Evolutionary conservation across 495 filamentous ascomycete genomes (phyloP).

Genomic region (Lichenothelia convexa): DNA sequence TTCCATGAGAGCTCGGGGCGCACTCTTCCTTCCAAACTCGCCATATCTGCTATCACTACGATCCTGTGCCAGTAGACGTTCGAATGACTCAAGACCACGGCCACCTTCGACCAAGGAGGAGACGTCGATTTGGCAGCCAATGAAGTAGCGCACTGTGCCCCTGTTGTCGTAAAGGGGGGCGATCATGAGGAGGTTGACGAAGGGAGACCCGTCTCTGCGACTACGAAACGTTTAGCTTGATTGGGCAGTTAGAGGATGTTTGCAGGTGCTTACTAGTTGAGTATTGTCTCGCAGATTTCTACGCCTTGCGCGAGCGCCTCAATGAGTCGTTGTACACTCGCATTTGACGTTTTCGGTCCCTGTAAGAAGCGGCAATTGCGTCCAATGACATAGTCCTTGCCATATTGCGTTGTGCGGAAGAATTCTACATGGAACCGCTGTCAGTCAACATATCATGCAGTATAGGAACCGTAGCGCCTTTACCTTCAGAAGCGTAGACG

Average conservation of each 20-base stretch:
- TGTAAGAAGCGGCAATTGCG: slow-evolving; percentile 47
- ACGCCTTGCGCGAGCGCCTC: slow-evolving; percentile 36
- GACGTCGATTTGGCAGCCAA: slow-evolving; percentile 47
- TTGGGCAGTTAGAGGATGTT: not conserved
- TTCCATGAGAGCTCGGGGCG: slow-evolving; percentile 11
- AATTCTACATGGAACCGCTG: slow-evolving; percentile 29
- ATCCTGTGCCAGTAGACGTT: slow-evolving; percentile 24
- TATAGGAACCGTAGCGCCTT: not conserved
- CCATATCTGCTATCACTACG: slow-evolving; percentile 7
- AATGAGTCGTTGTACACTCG: slow-evolving; percentile 37
- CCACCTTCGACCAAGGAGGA: slow-evolving; percentile 39
- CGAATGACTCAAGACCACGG: slow-evolving; percentile 35
- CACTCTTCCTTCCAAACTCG: slow-evolving; percentile 5
- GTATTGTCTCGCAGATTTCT: slow-evolving; percentile 47
- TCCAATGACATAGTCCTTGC: slow-evolving; percentile 36
- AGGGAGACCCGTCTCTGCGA: slow-evolving; percentile 45
- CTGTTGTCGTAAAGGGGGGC: slow-evolving; percentile 42
- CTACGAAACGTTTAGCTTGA: slow-evolving; percentile 13
- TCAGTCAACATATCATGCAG: not conserved
- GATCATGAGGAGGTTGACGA: slow-evolving; percentile 50
- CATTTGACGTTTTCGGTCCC: slow-evolving; percentile 35
- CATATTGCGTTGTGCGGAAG: slow-evolving; percentile 44
- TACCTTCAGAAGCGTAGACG: slow-evolving; percentile 22
- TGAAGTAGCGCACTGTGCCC: slow-evolving; percentile 38
- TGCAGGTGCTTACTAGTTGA: slow-evolving; percentile 33